These are phyloP conservation scores for Posidonia australis DNA, from an alignment of 106 monocot genomes.

Conservation along the genomic window DNA sequence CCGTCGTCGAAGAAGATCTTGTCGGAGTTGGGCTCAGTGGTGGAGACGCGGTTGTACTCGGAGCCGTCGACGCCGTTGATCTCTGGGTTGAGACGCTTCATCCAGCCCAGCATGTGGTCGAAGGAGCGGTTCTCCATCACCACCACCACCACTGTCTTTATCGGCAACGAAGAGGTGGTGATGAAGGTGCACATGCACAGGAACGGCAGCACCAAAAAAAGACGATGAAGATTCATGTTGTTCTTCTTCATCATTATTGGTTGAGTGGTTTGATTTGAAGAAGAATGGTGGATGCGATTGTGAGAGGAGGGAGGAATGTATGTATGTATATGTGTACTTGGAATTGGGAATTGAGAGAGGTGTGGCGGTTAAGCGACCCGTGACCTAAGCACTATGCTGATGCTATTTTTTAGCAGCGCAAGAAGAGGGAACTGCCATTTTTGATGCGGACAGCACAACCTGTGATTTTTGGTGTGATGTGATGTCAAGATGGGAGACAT, in stretches of 20 bases:
- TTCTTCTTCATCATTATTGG: not conserved
- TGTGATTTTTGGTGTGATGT: too few species aligned
- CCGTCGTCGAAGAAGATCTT: constrained; percentile 38
- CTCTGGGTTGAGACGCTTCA: constrained; percentile 54
- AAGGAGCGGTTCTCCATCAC: constrained; percentile 88
- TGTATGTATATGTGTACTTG: too few species aligned
- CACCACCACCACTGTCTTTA: constrained; percentile 58
- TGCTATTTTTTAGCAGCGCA: too few species aligned
- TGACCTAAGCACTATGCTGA: too few species aligned
- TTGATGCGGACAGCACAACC: too few species aligned
- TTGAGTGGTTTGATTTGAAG: too few species aligned
- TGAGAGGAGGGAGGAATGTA: too few species aligned
- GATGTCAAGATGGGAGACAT: too few species aligned
- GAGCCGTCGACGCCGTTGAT: constrained; percentile 58
- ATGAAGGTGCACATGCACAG: not conserved
- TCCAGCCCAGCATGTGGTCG: constrained; percentile 84
- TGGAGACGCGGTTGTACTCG: constrained; percentile 39
- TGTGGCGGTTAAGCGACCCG: too few species aligned
- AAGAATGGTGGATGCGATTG: not conserved
- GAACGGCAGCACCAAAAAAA: too few species aligned
- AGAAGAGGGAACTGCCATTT: too few species aligned
- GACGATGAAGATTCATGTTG: not conserved
- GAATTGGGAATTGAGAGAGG: too few species aligned
- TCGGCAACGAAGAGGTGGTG: constrained; percentile 10
- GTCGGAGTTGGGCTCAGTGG: constrained; percentile 29